A percentile compares a stretch with the other conserved stretches of the same genome.
phyloP scores from a whole-genome alignment of 2,329 filamentous ascomycete species.

The Lojkania enalia region DNA sequence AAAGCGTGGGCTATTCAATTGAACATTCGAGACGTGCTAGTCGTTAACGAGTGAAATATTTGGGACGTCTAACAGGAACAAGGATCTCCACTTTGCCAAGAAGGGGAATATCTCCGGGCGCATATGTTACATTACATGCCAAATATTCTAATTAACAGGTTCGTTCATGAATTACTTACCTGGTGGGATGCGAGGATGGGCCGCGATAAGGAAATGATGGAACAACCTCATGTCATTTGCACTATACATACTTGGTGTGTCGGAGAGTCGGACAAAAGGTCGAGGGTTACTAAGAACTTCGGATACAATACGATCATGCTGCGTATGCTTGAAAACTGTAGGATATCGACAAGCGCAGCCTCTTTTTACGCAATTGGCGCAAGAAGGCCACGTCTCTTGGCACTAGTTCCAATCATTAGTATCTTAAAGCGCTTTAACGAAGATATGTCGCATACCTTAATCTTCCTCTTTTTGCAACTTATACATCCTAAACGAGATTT shows the following conservation, averaged over 20 bases:
- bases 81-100: too few species aligned
- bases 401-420: slow-evolving; percentile 27
- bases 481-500: slow-evolving; percentile 70
- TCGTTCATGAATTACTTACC: not conserved
- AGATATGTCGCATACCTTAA: slow-evolving; percentile 60
- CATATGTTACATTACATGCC: too few species aligned
- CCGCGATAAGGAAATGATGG: slow-evolving; percentile 56
- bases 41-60: too few species aligned
- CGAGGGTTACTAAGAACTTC: slow-evolving; percentile 14
- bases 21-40: too few species aligned
- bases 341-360: slow-evolving; percentile 40
- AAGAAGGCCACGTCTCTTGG: slow-evolving; percentile 44
- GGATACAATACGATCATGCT: slow-evolving; percentile 18
- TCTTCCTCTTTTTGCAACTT: slow-evolving; percentile 68
- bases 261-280: slow-evolving; percentile 19
- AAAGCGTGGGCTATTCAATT: too few species aligned
- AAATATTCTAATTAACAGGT: too few species aligned
- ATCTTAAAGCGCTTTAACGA: not conserved
- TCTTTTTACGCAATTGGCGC: slow-evolving; percentile 43
- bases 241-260: slow-evolving; percentile 39
- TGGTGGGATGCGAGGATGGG: slow-evolving; percentile 32
- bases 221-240: slow-evolving; percentile 56
- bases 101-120: too few species aligned
- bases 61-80: too few species aligned
- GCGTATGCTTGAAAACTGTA: slow-evolving; percentile 19